These are phyloP conservation scores for Hyaloscypha variabilis DNA, from an alignment of 495 filamentous ascomycete species.

Conservation along the genomic window DNA sequence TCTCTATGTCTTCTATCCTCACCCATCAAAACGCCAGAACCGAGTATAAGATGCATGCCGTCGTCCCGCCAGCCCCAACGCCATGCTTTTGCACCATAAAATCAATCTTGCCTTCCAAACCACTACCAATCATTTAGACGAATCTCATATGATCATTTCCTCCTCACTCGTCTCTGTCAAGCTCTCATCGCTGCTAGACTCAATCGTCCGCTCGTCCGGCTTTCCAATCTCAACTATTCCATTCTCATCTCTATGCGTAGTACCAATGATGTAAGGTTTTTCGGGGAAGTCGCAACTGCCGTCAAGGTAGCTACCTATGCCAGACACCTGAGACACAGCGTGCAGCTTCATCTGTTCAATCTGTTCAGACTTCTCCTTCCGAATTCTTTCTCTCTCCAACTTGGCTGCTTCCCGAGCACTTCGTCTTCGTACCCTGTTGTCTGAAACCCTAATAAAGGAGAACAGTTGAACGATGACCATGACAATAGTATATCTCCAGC, in stretches of 20 bases:
- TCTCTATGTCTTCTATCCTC: conserved; percentile 6
- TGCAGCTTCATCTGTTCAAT: conserved; percentile 7
- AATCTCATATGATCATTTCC: conserved; percentile 30
- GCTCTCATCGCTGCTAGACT: conserved; percentile 24
- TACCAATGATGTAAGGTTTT: conserved; percentile 1
- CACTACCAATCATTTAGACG: background rate
- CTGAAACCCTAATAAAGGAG: conserved; percentile 28
- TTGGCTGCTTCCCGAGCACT: conserved; percentile 17
- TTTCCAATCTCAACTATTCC: background rate
- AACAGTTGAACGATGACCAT: conserved; percentile 33
- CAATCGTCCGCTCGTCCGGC: background rate
- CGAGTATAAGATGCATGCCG: background rate
- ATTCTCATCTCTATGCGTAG: background rate
- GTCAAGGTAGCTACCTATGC: background rate
- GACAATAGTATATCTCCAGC: conserved; percentile 40
- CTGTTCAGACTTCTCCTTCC: conserved; percentile 23
- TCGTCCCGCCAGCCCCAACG: conserved; percentile 10
- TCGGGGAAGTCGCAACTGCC: conserved; percentile 6
- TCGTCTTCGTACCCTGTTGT: conserved; percentile 27
- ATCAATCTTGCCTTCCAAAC: conserved; percentile 11
- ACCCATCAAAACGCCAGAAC: background rate
- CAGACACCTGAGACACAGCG: background rate
- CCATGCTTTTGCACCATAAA: conserved; percentile 10
- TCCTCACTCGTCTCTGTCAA: conserved; percentile 32
- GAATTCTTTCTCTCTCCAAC: conserved; percentile 21